Evolutionary conservation across 495 filamentous ascomycete genomes (phyloP).

Genomic region (Hypoxylon subgilvum): DNA sequence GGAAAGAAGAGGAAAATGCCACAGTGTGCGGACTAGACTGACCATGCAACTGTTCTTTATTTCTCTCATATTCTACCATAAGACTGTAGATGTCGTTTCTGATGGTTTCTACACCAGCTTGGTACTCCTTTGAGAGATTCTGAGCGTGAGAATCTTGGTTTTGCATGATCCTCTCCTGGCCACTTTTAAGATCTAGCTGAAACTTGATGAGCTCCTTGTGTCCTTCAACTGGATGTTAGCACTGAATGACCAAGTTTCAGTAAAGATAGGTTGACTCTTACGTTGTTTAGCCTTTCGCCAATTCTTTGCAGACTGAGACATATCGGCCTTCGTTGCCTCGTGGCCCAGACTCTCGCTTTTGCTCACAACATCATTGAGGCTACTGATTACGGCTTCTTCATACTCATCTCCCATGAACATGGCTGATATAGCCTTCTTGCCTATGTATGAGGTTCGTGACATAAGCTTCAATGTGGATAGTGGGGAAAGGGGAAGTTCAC

Average conservation of each 20-base stretch:
- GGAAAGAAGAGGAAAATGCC: too few species aligned
- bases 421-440: not conserved
- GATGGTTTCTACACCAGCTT: too few species aligned
- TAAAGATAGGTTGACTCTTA: not conserved
- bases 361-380: not conserved
- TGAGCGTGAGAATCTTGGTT: too few species aligned
- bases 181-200: too few species aligned
- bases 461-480: not conserved
- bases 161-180: too few species aligned
- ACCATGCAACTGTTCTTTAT: too few species aligned
- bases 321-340: slow-evolving; percentile 7
- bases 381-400: not conserved
- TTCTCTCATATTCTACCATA: too few species aligned
- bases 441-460: not conserved
- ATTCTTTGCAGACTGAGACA: slow-evolving; percentile 5
- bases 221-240: not conserved
- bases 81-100: too few species aligned
- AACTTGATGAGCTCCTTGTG: not conserved
- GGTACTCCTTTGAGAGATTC: too few species aligned
- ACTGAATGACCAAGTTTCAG: not conserved
- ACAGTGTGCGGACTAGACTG: too few species aligned
- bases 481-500: not conserved
- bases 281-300: not conserved
- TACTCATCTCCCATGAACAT: slow-evolving; percentile 1
- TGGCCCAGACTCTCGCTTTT: slow-evolving; percentile 5